Percentiles rank a stretch among this genome's conserved stretches.
Evolutionary conservation across 2,329 filamentous ascomycete species (phyloP).

Genomic region (Colletotrichum australisinense): DNA sequence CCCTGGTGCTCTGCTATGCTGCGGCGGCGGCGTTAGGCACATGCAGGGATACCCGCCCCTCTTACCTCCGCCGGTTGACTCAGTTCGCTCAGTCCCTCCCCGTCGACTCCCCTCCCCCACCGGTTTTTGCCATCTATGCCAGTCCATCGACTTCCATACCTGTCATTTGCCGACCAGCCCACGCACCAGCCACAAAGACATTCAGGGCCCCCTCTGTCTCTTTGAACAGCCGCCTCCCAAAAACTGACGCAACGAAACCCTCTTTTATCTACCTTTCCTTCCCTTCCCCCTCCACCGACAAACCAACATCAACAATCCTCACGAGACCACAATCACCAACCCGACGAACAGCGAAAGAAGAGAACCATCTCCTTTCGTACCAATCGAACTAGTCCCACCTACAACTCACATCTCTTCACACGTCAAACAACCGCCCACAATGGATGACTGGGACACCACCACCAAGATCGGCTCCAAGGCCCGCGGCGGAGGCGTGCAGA

Average conservation of each 20-base stretch:
- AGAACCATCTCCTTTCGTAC: no score
- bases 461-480: constrained; percentile 95
- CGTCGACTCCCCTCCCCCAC: constrained; percentile 5
- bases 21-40: constrained; percentile 13
- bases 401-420: no score
- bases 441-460: constrained; percentile 85
- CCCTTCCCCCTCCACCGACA: background rate
- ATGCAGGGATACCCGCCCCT: constrained; percentile 32
- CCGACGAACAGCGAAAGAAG: no score
- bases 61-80: constrained; percentile 46
- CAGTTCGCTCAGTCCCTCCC: constrained; percentile 16
- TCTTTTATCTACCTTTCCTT: constrained; percentile 9
- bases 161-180: constrained; percentile 24
- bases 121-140: constrained; percentile 40
- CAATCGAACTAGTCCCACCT: no score
- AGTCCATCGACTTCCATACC: constrained; percentile 42
- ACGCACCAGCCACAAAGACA: constrained; percentile 19
- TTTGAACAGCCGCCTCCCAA: constrained; percentile 2
- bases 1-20: background rate
- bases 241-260: constrained; percentile 30
- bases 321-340: background rate
- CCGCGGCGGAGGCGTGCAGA: constrained; percentile 72
- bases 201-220: background rate
- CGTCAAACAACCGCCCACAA: constrained; percentile 69
- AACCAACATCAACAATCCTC: background rate